phyloP scores from a whole-genome alignment of 805 yeast genomes.

The Teunomyces panamensis region DNA sequence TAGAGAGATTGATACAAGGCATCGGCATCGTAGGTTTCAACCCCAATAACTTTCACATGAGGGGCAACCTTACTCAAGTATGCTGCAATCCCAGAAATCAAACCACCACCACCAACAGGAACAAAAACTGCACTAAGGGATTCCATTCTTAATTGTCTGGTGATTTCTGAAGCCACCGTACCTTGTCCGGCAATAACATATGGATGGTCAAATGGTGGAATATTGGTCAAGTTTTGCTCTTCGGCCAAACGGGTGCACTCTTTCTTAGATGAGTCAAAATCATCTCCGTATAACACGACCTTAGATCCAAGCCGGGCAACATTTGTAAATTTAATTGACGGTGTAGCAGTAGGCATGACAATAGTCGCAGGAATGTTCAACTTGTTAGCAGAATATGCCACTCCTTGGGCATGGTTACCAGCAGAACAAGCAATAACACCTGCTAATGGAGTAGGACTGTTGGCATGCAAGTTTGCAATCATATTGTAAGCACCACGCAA shows the following conservation, averaged over 20 bases:
- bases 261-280: slow-evolving; percentile 89
- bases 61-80: slow-evolving; percentile 95
- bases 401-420: slow-evolving; percentile 99
- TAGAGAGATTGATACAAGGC: slow-evolving; percentile 77
- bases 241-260: slow-evolving; percentile 76
- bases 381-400: slow-evolving; percentile 84
- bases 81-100: slow-evolving; percentile 85
- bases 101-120: slow-evolving; percentile 97
- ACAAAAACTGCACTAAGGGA: slow-evolving; percentile 83
- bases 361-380: slow-evolving; percentile 91
- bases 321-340: slow-evolving; percentile 88
- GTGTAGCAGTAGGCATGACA: slow-evolving; percentile 97
- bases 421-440: slow-evolving; percentile 99
- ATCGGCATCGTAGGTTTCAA: slow-evolving; percentile 93
- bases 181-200: slow-evolving; percentile 99
- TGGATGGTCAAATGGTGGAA: slow-evolving; percentile 99
- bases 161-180: slow-evolving; percentile 88
- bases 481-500: slow-evolving; percentile 96
- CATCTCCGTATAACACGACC: slow-evolving; percentile 90
- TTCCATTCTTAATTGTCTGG: slow-evolving; percentile 79
- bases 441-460: slow-evolving; percentile 52
- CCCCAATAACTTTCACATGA: slow-evolving; percentile 93
- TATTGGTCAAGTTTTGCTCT: slow-evolving; percentile 74
- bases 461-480: slow-evolving; percentile 80
- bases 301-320: slow-evolving; percentile 92